A percentile compares a stretch with the other conserved stretches of the same genome.
phyloP scores from a whole-genome alignment of 495 filamentous ascomycete genomes.

The Parachaetomium inaequale region DNA sequence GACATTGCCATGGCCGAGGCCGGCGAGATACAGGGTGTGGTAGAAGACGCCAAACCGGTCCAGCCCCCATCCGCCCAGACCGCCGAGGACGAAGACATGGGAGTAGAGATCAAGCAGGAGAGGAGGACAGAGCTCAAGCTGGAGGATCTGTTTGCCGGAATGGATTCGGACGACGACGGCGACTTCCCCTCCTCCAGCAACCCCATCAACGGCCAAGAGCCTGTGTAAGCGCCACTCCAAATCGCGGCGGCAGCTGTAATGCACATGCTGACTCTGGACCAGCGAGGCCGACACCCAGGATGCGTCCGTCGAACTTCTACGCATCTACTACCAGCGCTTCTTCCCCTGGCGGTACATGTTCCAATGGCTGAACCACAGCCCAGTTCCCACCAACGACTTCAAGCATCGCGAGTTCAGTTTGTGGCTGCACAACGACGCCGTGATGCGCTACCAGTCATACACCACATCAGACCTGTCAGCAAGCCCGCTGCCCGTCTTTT shows the following conservation, averaged over 20 bases:
- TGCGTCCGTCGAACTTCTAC: slow-evolving; percentile 78
- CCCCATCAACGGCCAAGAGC: slow-evolving; percentile 24
- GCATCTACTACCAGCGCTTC: slow-evolving; percentile 89
- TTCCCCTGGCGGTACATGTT: slow-evolving; percentile 95
- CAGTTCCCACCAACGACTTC: slow-evolving; percentile 81
- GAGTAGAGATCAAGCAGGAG: slow-evolving; percentile 22
- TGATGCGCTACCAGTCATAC: slow-evolving; percentile 90
- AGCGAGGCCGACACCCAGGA: slow-evolving; percentile 29
- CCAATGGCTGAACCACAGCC: slow-evolving; percentile 96
- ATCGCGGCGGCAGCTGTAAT: too few relatives aligned
- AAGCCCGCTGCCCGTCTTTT: neutral
- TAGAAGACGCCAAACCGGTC: neutral
- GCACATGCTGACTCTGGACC: slow-evolving; percentile 13
- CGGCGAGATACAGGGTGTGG: neutral
- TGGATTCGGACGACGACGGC: slow-evolving; percentile 74
- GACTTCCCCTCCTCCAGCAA: slow-evolving; percentile 61
- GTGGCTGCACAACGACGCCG: slow-evolving; percentile 82
- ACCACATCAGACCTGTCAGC: slow-evolving; percentile 76
- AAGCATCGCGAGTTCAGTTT: slow-evolving; percentile 92
- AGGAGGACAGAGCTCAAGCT: slow-evolving; percentile 57
- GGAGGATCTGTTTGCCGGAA: slow-evolving; percentile 76
- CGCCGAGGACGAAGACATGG: slow-evolving; percentile 2
- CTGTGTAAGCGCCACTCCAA: slow-evolving; percentile 22
- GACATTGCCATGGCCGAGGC: slow-evolving; percentile 25
- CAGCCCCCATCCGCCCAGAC: neutral